Base-by-base conservation (phyloP, 352 stramenopile species). In the Globisporangium recalcitrans region DNA sequence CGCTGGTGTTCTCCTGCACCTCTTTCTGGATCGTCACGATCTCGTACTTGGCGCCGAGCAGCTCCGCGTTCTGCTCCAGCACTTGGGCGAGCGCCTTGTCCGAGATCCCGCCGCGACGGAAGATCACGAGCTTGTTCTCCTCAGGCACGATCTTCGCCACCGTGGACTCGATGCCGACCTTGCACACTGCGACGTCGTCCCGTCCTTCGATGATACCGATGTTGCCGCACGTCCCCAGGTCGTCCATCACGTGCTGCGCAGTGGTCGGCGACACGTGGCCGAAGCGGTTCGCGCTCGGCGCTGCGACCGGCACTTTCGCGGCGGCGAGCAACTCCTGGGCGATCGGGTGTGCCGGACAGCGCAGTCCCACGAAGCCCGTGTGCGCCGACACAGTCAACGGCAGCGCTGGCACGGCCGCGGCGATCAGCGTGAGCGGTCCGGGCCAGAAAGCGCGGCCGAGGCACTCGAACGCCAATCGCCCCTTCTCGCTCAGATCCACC, bases 241-340 rank as follows among this genome's bases (percentile, higher is more conserved):
- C 98, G 74, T 98, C 87, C 75, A 99, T 89, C 1, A 99, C 98
- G 72, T 99, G 97, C 51, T 88, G 66, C 4, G 97, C 95, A 8
- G 78, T 82, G 9, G 98, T 99, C 4, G 98, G 97, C 36, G 90
- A 98, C 38, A 99, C 97, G 66, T 99, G 97, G 13, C 97, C 97
- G 74, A 99, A 99, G 58, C 97, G 90, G 70, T 99, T 99, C 10
- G 98, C 98, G 72, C 89, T 98, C 1, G 98, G 98, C 26, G 97
- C 98, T 5, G 97, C 97, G 21, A 99, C 94, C 0, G 98, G 98
- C 32, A 99, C 85, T 26, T 88, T 66, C 4, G 93, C 90, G 34
- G 75, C 80, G 26, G 74, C 72, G 29, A 99, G 84, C 40, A 99
- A 71, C 46, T 78, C 73, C 60, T 90, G 79, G 0, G 97, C 96